Evolutionary conservation across 176 grass and related monocot species (phyloP).

Genomic region (Bonia amplexicaulis): DNA sequence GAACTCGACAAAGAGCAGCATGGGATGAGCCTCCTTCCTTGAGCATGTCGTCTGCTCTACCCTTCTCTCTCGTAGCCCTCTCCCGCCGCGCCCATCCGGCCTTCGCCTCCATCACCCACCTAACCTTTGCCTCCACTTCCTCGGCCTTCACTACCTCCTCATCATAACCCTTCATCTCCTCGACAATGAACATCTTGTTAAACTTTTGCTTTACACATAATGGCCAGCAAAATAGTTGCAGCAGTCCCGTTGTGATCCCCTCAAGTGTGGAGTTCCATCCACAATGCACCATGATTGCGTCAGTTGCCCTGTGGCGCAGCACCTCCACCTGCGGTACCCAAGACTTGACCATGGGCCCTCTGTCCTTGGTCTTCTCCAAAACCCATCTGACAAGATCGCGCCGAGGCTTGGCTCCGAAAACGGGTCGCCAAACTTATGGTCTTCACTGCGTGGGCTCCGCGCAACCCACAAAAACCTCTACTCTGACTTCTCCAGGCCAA

Average conservation of each 20-base stretch:
- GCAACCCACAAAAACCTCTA: slow-evolving; percentile 60
- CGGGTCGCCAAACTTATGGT: not conserved
- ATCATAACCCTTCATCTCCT: slow-evolving; percentile 36
- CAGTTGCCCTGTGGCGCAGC: slow-evolving; percentile 37
- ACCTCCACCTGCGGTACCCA: slow-evolving; percentile 61
- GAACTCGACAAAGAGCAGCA: not conserved
- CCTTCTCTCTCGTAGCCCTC: not conserved
- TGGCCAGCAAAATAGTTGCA: slow-evolving; percentile 50
- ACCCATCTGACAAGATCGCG: slow-evolving; percentile 29
- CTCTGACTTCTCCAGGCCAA: slow-evolving; percentile 40
- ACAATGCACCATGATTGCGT: slow-evolving; percentile 26
- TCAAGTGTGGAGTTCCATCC: slow-evolving; percentile 1
- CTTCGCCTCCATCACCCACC: slow-evolving; percentile 37
- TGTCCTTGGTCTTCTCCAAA: slow-evolving; percentile 27
- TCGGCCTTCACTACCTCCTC: slow-evolving; percentile 23
- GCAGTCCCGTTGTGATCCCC: slow-evolving; percentile 24
- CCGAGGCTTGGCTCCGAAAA: slow-evolving; percentile 31
- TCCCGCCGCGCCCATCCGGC: not conserved
- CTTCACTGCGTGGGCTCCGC: slow-evolving; percentile 6
- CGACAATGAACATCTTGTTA: slow-evolving; percentile 52
- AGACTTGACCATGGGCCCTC: slow-evolving; percentile 28
- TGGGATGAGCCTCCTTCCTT: slow-evolving; percentile 28
- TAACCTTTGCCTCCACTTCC: slow-evolving; percentile 45
- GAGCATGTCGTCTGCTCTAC: not conserved
- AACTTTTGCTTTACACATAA: slow-evolving; percentile 47